phyloP scores from a whole-genome alignment of 2,329 filamentous ascomycete genomes.

The Sporothrix curviconia region DNA sequence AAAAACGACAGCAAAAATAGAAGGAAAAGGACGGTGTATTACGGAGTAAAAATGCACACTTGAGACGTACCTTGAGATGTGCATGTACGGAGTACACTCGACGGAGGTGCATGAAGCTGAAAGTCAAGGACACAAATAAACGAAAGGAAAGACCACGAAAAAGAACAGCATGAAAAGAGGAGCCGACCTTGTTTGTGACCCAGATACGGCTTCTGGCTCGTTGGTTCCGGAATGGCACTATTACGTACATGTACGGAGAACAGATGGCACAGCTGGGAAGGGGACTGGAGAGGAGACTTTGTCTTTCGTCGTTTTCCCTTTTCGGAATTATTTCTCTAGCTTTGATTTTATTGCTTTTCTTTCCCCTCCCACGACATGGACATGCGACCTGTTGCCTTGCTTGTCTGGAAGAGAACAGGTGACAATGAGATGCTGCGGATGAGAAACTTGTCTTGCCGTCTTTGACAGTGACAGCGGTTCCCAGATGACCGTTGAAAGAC shows the following conservation, averaged over 20 bases:
- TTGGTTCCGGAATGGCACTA: neutral
- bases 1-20: neutral
- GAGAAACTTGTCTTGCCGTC: no score
- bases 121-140: no score
- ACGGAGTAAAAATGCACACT: neutral
- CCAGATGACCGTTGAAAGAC: no score
- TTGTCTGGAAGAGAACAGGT: neutral
- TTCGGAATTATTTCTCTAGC: neutral
- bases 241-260: slow-evolving; percentile 1
- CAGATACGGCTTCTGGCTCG: neutral
- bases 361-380: neutral
- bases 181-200: no score
- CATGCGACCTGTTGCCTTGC: slow-evolving; percentile 1
- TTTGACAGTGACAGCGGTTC: no score
- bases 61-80: no score
- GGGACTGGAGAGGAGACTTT: neutral
- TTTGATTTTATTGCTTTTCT: neutral
- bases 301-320: neutral
- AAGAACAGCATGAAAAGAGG: no score
- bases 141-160: no score
- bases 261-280: no score
- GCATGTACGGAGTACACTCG: no score
- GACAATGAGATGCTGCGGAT: no score
- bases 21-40: neutral
- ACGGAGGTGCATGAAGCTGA: no score